Base-by-base conservation (phyloP, 2,329 filamentous ascomycete species). In the Phyllosticta capitalensis region DNA sequence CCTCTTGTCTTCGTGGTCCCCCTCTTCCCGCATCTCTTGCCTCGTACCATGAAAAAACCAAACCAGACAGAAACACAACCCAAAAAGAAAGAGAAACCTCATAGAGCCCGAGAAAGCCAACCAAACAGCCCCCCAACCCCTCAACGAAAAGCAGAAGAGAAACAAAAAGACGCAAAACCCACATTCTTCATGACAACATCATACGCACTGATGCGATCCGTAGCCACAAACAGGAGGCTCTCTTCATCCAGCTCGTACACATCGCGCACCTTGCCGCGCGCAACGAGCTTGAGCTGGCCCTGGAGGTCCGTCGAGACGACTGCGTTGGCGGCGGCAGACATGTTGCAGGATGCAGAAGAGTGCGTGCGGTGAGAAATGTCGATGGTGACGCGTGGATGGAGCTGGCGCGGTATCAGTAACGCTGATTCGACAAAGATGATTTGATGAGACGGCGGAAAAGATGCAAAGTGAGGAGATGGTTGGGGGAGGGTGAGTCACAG, bases 161-260 rank as follows among this genome's bases (percentile, higher is more conserved):
- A 4, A 10, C 3, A 12, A 12, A 30, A 20, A 55, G 10, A 19
- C 19, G 51, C 30, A 82, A 77, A 28, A 64, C 74, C 68, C 71
- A 86, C 85, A 75, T 94, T 96, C 67, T 83, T 77, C 80, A 95
- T 85, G 66, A 95, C 84, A 66, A 95, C 90, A 81, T 97, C 92
- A 79, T 92, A 97, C 59, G 94, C 94, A 22, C 90, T 96, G 72
- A 96, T 94, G 65, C 94, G 87, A 76, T 96, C 92, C 14, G 89
- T 88, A 22, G 89, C 87, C 59, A 92, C 85, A 70, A 96, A 92
- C 60, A 95, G 85, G 4, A 95, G 82, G 2, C 83, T 87, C 60
- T 82, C 75, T 49, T 83, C 77, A 70, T 89, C 83, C 58, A 95
- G 77, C 62, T 83, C 79, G 73, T 90, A 95, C 45, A 95, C 81